Evolutionary conservation across 2,329 filamentous ascomycete genomes (phyloP), one percentile per base, ranked within the genome.

Genomic region (Emmonsiellopsis sp.): DNA sequence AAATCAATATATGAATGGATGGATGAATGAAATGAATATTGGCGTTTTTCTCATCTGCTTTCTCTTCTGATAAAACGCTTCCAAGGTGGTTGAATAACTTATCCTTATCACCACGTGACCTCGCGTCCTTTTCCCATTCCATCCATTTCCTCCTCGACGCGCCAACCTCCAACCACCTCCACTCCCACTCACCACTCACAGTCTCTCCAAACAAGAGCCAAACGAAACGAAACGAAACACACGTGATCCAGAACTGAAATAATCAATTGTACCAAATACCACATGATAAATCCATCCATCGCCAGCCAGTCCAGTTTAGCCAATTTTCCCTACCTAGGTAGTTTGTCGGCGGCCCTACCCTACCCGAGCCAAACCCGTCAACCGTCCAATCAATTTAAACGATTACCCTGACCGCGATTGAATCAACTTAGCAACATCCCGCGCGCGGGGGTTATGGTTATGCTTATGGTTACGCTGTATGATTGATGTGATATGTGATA

Each of bases 301-400:
- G 37, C 37, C 37, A 40, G 37, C n/a, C n/a, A n/a, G n/a, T n/a
- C n/a, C n/a, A n/a, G n/a, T n/a, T n/a, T n/a, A n/a, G n/a, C n/a
- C n/a, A n/a, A n/a, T n/a, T n/a, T n/a, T n/a, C n/a, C n/a, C n/a
- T 40, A 15, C 15, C 15, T 40, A 40, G 37, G 37, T 3, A 40
- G 11, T 40, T 40, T 11, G 10, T 6, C 37, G 3, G 37, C 10
- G 1, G 7, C 15, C 1, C 11, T 20, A 32, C 55, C 61, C 65
- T 67, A 67, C 66, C 64, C 20, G 3, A 26, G 20, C 20, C 20
- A 26, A 26, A 26, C 3, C 20, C 20, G 20, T 26, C 20, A 26
- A 5, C 20, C 20, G 20, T 26, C 20, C 2, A 26, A 26, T 4
- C 20, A 5, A n/a, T n/a, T 26, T 5, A 26, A 26, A 5, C 20